Base-by-base conservation (phyloP, 1,139 yeast genomes). In the Suhomyces panamericanus region DNA sequence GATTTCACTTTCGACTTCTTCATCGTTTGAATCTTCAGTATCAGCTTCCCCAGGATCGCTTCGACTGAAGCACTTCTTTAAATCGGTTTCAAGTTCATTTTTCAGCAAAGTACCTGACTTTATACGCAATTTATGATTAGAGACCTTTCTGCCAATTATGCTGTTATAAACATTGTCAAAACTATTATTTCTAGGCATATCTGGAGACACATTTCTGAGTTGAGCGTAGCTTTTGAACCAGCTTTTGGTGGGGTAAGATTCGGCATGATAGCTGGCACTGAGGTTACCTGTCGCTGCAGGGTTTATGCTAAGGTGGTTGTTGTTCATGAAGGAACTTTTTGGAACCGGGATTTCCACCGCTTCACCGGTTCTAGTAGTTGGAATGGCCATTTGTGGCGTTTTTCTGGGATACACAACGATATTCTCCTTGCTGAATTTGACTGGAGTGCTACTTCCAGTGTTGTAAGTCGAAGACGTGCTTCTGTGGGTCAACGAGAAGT, bases 301-400 rank as follows among this genome's bases (percentile, higher is more conserved):
- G 13, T 20, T 34, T 13, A 27, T 24, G 27, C 22, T 30, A n/a
- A 27, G 8, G 16, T 17, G 39, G 29, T 29, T 29, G n/a, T 32
- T 34, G 13, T 20, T 35, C 9, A 55, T 55, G 56, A 52, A 58
- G 6, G 65, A 57, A 28, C 60, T 65, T 49, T 66, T 63, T 13
- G 71, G 59, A 1, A 79, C 75, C 1, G 87, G 85, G 17, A 87
- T 86, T 57, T 87, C 95, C 6, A 87, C 79, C 0, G 93, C 78
- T 54, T 83, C 95, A 2, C 95, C 95, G 29, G 81, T 78, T 48
- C 90, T 66, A 0, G 95, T 85, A 0, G 95, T 87, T 0, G 95
- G 93, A 33, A 87, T 87, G 0, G 95, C 87, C 84, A 87, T 81
- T 55, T 76, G 77, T 1, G 91, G 93, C 0, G 91, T 85, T 2